A percentile compares a stretch with the other conserved stretches of the same genome.
Evolutionary conservation across 257 asterid species (phyloP).

Genomic region (Solanum okadae): DNA sequence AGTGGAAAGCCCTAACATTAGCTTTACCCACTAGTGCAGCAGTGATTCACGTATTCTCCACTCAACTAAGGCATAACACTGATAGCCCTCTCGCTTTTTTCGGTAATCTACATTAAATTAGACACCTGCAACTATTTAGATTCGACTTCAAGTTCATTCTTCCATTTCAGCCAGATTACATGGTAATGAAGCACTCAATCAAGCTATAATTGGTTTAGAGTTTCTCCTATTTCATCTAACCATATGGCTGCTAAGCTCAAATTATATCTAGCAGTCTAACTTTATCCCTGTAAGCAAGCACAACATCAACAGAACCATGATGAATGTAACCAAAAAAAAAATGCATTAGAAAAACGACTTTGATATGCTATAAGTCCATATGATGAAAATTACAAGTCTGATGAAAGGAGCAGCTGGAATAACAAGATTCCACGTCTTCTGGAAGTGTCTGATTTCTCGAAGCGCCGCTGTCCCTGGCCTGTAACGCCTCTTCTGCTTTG

Average conservation of each 20-base stretch:
- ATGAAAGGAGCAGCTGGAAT: conserved; percentile 89
- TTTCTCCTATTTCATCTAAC: background rate
- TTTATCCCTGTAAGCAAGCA: background rate
- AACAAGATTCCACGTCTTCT: conserved; percentile 49
- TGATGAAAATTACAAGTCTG: conserved; percentile 37
- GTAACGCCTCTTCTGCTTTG: conserved; percentile 26
- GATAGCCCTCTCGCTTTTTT: background rate
- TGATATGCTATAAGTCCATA: background rate
- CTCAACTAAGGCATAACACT: background rate
- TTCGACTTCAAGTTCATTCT: background rate
- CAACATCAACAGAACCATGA: background rate
- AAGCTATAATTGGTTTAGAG: background rate
- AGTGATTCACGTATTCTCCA: background rate
- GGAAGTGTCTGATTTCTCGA: conserved; percentile 76
- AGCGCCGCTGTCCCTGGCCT: conserved; percentile 73
- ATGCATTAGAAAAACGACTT: background rate
- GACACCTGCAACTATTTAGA: background rate
- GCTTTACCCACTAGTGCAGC: background rate
- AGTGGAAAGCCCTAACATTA: background rate
- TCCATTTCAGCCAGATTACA: background rate
- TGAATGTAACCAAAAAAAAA: background rate
- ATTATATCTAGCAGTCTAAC: background rate
- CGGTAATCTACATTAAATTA: background rate
- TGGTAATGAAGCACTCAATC: background rate
- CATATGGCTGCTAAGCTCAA: background rate